A percentile compares a stretch with the other conserved stretches of the same genome.
Evolutionary conservation across 1,284 basidiomycete genomes (phyloP).

Genomic region (Ceratobasidium sp.): DNA sequence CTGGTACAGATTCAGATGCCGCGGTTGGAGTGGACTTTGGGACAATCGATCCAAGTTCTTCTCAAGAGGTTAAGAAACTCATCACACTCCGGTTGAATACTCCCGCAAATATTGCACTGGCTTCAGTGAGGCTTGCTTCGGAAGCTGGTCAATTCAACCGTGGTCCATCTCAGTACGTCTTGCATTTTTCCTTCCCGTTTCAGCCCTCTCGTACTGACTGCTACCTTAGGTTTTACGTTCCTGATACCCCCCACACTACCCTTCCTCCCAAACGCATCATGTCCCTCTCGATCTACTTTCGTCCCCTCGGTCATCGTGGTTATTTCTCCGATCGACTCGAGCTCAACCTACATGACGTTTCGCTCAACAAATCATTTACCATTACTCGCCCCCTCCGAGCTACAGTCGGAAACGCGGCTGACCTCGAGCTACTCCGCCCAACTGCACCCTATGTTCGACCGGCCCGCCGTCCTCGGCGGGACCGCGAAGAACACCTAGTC

Average conservation of each 20-base stretch:
- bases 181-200: conserved; percentile 18
- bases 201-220: not conserved
- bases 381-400: conserved; percentile 60
- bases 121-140: conserved; percentile 45
- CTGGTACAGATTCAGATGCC: conserved; percentile 51
- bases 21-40: conserved; percentile 58
- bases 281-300: conserved; percentile 47
- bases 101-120: conserved; percentile 36
- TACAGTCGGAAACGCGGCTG: conserved; percentile 61
- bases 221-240: conserved; percentile 47
- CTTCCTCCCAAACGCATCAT: conserved; percentile 27
- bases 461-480: conserved; percentile 56
- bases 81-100: conserved; percentile 49
- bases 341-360: conserved; percentile 56
- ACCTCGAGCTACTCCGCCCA: conserved; percentile 66
- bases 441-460: conserved; percentile 67
- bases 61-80: conserved; percentile 48
- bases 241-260: conserved; percentile 7
- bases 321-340: conserved; percentile 62
- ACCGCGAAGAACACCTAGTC: conserved; percentile 61
- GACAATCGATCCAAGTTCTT: conserved; percentile 54
- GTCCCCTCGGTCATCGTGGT: conserved; percentile 57
- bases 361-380: conserved; percentile 57
- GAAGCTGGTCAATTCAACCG: conserved; percentile 33
- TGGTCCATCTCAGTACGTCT: conserved; percentile 35